Evolutionary conservation across 139 green algal species (phyloP).

Genomic region (Choricystis sp.): DNA sequence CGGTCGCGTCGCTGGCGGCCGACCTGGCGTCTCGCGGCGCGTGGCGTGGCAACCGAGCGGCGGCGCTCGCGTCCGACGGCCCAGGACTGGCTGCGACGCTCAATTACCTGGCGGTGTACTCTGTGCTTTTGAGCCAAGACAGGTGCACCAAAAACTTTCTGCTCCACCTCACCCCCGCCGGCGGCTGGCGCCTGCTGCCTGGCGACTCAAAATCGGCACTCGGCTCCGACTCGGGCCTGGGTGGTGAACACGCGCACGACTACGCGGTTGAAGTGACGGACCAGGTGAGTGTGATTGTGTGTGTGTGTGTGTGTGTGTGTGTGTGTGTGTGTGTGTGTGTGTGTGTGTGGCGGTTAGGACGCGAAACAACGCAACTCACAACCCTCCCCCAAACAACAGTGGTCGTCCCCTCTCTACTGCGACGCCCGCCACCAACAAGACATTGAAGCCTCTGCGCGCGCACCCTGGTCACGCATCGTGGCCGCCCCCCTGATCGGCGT

Average conservation of each 20-base stretch:
- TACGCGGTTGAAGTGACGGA: neutral
- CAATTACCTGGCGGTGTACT: neutral
- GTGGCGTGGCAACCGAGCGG: neutral
- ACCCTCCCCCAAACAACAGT: too few relatives aligned
- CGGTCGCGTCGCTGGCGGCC: neutral
- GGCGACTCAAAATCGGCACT: neutral
- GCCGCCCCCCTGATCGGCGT: neutral
- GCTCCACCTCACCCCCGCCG: neutral
- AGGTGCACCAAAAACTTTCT: neutral
- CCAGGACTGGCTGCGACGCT: neutral
- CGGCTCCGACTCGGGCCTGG: too few relatives aligned
- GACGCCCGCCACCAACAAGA: neutral
- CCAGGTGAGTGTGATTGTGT: too few relatives aligned
- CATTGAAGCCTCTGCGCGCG: neutral
- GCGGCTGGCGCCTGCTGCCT: neutral
- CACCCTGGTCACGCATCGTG: neutral
- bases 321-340: too few relatives aligned
- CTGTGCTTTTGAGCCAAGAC: neutral
- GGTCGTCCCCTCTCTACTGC: neutral
- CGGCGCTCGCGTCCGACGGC: too few relatives aligned
- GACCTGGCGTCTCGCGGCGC: too few relatives aligned
- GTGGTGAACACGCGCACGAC: neutral
- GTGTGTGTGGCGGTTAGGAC: too few relatives aligned
- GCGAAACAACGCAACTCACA: too few relatives aligned
- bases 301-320: too few relatives aligned